phyloP scores from a whole-genome alignment of 148 eudicot species.

The Arbutus unedo region DNA sequence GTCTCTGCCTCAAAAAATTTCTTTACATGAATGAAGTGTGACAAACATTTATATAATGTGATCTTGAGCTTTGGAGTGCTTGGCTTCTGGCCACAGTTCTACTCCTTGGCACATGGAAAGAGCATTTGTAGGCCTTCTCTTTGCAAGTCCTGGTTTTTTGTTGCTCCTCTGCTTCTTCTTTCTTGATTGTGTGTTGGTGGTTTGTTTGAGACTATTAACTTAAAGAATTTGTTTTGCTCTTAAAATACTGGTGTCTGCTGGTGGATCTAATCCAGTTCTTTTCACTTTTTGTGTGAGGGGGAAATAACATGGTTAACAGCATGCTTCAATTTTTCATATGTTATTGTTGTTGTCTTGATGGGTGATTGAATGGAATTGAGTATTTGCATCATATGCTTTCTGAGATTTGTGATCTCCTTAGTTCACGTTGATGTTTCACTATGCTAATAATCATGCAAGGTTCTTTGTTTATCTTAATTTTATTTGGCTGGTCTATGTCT shows the following conservation, averaged over 20 bases:
- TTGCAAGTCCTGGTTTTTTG: neutral
- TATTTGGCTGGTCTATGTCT: neutral
- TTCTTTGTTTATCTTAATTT: neutral
- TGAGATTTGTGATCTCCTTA: neutral
- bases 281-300: neutral
- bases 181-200: neutral
- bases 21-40: neutral
- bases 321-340: neutral
- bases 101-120: neutral
- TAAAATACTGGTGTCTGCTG: neutral
- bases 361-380: neutral
- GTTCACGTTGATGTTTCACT: neutral
- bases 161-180: neutral
- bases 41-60: neutral
- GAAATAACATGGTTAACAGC: neutral
- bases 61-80: neutral
- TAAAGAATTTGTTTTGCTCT: neutral
- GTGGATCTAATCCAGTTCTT: neutral
- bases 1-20: neutral
- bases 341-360: neutral
- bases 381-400: neutral
- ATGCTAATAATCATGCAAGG: neutral
- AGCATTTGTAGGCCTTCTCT: neutral
- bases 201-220: neutral
- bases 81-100: neutral